Evolutionary conservation across 2,329 filamentous ascomycete species (phyloP).

Genomic region (Onygenales sp.): DNA sequence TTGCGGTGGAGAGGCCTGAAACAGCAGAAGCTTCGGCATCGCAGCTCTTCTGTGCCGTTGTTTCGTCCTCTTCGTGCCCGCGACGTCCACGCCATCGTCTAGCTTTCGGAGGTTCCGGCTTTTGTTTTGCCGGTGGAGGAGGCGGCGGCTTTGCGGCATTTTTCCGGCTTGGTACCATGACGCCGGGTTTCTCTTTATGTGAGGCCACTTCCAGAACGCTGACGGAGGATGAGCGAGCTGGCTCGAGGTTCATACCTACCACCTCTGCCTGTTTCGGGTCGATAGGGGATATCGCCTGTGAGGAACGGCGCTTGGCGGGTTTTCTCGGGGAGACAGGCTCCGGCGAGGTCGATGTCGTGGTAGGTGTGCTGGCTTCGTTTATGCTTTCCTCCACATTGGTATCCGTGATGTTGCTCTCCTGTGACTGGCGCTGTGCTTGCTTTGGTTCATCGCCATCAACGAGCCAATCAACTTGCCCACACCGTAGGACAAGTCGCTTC

Average conservation of each 20-base stretch:
- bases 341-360: constrained; percentile 25
- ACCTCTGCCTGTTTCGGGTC: constrained; percentile 14
- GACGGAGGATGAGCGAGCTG: constrained; percentile 60
- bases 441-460: constrained; percentile 21
- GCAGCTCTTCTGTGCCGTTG: constrained; percentile 7
- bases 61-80: constrained; percentile 23
- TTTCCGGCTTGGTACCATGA: constrained; percentile 65
- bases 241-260: constrained; percentile 62
- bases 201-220: constrained; percentile 71
- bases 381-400: constrained; percentile 21
- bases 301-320: constrained; percentile 13
- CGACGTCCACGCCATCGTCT: constrained; percentile 34
- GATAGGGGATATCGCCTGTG: neutral
- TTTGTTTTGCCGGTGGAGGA: constrained; percentile 20
- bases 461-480: constrained; percentile 39
- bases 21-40: neutral
- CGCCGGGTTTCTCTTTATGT: constrained; percentile 71
- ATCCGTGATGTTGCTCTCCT: constrained; percentile 9
- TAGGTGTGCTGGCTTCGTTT: constrained; percentile 25
- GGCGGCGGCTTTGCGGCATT: constrained; percentile 19
- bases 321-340: constrained; percentile 40
- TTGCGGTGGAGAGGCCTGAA: neutral
- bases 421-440: constrained; percentile 13
- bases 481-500: constrained; percentile 37
- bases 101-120: constrained; percentile 33